phyloP scores from a whole-genome alignment of 441 rosid genomes.

The Euphorbia celastroides region DNA sequence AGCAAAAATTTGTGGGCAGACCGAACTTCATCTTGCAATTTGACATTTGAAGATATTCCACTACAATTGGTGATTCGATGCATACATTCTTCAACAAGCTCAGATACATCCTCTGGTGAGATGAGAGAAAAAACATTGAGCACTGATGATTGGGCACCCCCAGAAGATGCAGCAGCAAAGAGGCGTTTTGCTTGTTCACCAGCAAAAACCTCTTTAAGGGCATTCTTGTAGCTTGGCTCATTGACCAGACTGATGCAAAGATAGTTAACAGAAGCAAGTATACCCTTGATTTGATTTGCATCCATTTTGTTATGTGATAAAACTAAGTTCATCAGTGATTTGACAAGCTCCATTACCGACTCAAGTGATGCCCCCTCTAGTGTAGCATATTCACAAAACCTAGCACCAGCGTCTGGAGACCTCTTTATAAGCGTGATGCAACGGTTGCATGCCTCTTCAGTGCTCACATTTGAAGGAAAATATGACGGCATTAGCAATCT shows the following conservation, averaged over 20 bases:
- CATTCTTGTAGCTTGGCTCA: constrained; percentile 41
- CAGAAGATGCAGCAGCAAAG: constrained; percentile 58
- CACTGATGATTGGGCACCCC: constrained; percentile 55
- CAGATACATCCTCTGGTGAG: constrained; percentile 48
- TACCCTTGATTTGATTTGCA: constrained; percentile 62
- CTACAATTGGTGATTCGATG: constrained; percentile 42
- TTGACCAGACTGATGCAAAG: constrained; percentile 53
- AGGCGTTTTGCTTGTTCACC: constrained; percentile 46
- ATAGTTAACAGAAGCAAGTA: constrained; percentile 48
- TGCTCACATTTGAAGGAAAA: constrained; percentile 66
- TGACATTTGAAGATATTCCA: constrained; percentile 48
- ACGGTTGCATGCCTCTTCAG: constrained; percentile 79
- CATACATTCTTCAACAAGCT: constrained; percentile 63
- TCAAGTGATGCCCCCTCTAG: constrained; percentile 58
- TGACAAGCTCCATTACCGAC: constrained; percentile 60
- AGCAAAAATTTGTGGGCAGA: constrained; percentile 75
- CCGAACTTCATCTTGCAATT: constrained; percentile 66
- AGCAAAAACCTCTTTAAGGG: constrained; percentile 53
- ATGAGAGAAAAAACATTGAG: constrained; percentile 45
- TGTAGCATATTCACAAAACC: constrained; percentile 75
- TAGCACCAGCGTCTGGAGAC: constrained; percentile 82
- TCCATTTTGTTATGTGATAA: constrained; percentile 43
- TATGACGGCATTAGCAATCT: constrained; percentile 80
- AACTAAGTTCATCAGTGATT: constrained; percentile 46
- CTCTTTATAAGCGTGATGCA: constrained; percentile 76